Evolutionary conservation across 768 basidiomycete species (phyloP).

Genomic region (Calocera viscosa): DNA sequence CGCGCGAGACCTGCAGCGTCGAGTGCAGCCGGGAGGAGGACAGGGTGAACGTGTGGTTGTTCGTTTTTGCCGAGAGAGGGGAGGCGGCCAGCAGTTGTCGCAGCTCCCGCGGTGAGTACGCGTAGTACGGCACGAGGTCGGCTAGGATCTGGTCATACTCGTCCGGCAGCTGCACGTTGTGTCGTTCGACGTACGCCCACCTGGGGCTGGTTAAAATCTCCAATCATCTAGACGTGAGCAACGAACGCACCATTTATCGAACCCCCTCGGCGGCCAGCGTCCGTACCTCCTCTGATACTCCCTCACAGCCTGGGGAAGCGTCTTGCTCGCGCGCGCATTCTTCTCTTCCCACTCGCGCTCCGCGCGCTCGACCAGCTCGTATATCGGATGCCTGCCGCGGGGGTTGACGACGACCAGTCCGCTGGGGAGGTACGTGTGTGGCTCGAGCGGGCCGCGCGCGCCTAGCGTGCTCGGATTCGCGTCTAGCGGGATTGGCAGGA

Average conservation of each 20-base stretch:
- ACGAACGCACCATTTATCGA: constrained; percentile 33
- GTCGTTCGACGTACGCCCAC: constrained; percentile 36
- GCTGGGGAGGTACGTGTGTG: constrained; percentile 23
- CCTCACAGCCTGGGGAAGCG: constrained; percentile 28
- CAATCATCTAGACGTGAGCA: background rate
- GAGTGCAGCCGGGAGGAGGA: constrained; percentile 11
- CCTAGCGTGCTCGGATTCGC: background rate
- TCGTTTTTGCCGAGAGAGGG: constrained; percentile 15
- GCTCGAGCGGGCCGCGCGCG: background rate
- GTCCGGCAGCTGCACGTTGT: constrained; percentile 40
- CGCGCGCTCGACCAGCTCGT: constrained; percentile 31
- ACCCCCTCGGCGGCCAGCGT: constrained; percentile 33
- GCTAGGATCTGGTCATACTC: constrained; percentile 42
- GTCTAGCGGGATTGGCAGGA: background rate
- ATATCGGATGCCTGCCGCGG: constrained; percentile 34
- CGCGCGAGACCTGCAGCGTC: constrained; percentile 12
- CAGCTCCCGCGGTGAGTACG: constrained; percentile 21
- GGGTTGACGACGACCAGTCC: constrained; percentile 32
- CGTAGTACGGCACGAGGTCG: constrained; percentile 34
- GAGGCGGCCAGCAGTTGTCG: constrained; percentile 13
- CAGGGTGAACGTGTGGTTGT: constrained; percentile 16
- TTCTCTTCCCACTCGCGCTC: constrained; percentile 32
- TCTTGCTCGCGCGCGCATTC: constrained; percentile 27
- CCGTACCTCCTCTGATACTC: constrained; percentile 32
- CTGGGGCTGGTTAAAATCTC: constrained; percentile 17